Conservation (phyloP, 805 yeast genomes). For the Candida insectalens region DNA sequence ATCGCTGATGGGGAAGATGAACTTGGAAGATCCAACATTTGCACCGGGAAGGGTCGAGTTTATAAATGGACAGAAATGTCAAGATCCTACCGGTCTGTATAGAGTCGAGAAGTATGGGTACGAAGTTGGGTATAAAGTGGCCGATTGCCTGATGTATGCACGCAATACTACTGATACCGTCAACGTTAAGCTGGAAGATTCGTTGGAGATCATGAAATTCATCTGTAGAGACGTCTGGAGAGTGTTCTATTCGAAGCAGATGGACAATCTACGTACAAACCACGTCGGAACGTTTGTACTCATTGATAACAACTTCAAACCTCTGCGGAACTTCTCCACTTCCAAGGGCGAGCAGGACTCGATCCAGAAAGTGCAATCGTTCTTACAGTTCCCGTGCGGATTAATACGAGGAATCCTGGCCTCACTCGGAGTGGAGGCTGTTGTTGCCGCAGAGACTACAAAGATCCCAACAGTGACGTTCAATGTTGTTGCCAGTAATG, state of each 20-base stretch:
- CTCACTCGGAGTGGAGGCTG: constrained; percentile 58
- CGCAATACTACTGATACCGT: constrained; percentile 10
- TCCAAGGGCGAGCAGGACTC: constrained; percentile 35
- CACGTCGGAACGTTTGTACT: constrained; percentile 80
- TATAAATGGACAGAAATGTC: constrained; percentile 25
- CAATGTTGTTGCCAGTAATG: constrained; percentile 60
- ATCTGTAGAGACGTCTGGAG: constrained; percentile 91
- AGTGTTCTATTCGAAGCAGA: constrained; percentile 68
- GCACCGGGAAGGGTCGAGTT: constrained; percentile 31
- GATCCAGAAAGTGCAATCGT: constrained; percentile 32
- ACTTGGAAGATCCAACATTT: constrained; percentile 7
- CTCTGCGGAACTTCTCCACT: constrained; percentile 42
- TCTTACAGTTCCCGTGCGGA: constrained; percentile 68
- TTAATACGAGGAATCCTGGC: constrained; percentile 62
- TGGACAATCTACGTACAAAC: constrained; percentile 87
- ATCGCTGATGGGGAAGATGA: constrained; percentile 9
- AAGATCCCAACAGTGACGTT: constrained; percentile 63
- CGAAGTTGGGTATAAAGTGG: constrained; percentile 26
- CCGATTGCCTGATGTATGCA: constrained; percentile 20
- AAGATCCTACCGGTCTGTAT: constrained; percentile 41
- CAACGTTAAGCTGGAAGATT: constrained; percentile 36
- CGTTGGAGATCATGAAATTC: constrained; percentile 81
- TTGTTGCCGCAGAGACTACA: constrained; percentile 54
- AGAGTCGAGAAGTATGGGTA: constrained; percentile 67
- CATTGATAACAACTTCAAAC: constrained; percentile 55